These are phyloP conservation scores for Chalciporus piperatoides DNA, from an alignment of 1,284 basidiomycete species.

Conservation along the genomic window DNA sequence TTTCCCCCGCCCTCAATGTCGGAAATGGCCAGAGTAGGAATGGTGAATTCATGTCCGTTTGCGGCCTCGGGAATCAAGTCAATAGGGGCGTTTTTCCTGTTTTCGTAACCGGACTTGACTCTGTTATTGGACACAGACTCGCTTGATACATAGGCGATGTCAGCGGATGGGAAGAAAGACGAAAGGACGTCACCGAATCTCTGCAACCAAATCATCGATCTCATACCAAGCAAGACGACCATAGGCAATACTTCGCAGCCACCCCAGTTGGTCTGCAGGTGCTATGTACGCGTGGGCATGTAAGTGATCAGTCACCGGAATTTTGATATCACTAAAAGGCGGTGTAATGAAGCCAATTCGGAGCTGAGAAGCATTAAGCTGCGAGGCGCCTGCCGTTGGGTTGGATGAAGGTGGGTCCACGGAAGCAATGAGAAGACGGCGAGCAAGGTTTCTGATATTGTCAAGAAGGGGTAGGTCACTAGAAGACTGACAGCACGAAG, in stretches of 20 bases:
- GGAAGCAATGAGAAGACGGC: conserved; percentile 50
- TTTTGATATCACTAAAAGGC: conserved; percentile 69
- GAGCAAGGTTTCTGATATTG: conserved; percentile 55
- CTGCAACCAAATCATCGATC: conserved; percentile 73
- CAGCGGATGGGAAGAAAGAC: background rate
- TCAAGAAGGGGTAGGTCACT: conserved; percentile 70
- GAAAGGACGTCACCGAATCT: conserved; percentile 54
- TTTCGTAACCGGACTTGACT: conserved; percentile 61
- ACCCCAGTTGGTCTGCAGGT: conserved; percentile 61
- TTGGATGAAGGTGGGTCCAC: conserved; percentile 36
- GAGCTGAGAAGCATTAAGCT: conserved; percentile 37
- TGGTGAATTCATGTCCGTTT: conserved; percentile 60
- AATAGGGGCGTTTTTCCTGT: conserved; percentile 54
- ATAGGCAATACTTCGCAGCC: conserved; percentile 68
- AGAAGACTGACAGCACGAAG: conserved; percentile 49
- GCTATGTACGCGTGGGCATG: conserved; percentile 70
- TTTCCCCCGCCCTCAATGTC: conserved; percentile 39
- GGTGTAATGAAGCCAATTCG: conserved; percentile 72
- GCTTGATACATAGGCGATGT: conserved; percentile 34
- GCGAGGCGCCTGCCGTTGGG: conserved; percentile 27
- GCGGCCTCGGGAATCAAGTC: conserved; percentile 62
- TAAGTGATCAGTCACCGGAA: conserved; percentile 72
- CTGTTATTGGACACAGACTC: conserved; percentile 73
- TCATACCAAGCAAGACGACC: conserved; percentile 68
- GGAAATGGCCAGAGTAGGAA: conserved; percentile 43